These are phyloP conservation scores for Venturia aucupariae DNA, from an alignment of 2,329 filamentous ascomycete species.

Conservation along the genomic window DNA sequence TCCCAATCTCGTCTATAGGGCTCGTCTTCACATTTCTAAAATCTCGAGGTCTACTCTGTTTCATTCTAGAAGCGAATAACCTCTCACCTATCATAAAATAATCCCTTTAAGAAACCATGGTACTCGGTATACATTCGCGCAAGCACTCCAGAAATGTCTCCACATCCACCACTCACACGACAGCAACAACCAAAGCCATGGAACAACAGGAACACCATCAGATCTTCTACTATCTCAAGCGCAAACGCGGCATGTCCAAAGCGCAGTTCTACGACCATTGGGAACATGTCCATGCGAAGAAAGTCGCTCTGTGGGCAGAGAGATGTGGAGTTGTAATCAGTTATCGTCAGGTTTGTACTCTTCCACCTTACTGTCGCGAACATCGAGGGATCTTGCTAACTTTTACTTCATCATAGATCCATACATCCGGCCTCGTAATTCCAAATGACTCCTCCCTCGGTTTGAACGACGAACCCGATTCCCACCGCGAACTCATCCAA, in stretches of 20 bases:
- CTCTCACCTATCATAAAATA: neutral
- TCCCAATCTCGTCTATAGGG: neutral
- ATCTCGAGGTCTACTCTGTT: neutral
- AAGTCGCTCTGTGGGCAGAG: slow-evolving; percentile 27
- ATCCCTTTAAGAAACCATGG: neutral
- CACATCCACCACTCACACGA: no score
- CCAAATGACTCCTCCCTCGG: slow-evolving; percentile 18
- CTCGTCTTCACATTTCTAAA: neutral
- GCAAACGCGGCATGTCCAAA: slow-evolving; percentile 23
- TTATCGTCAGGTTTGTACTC: slow-evolving; percentile 26
- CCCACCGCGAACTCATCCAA: slow-evolving; percentile 14
- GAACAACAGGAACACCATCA: slow-evolving; percentile 16
- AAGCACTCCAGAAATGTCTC: neutral
- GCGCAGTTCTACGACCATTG: slow-evolving; percentile 29
- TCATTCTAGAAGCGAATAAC: neutral
- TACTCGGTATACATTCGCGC: neutral
- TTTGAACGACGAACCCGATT: slow-evolving; percentile 17
- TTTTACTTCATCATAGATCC: slow-evolving; percentile 15
- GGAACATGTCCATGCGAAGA: slow-evolving; percentile 25
- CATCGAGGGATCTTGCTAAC: no score
- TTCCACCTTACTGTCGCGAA: neutral
- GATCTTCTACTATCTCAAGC: slow-evolving; percentile 21
- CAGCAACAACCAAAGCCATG: neutral
- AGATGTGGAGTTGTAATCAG: slow-evolving; percentile 25
- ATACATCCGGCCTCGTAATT: slow-evolving; percentile 18